phyloP scores from a whole-genome alignment of 352 stramenopile genomes.

The Phytophthora foliorum region DNA sequence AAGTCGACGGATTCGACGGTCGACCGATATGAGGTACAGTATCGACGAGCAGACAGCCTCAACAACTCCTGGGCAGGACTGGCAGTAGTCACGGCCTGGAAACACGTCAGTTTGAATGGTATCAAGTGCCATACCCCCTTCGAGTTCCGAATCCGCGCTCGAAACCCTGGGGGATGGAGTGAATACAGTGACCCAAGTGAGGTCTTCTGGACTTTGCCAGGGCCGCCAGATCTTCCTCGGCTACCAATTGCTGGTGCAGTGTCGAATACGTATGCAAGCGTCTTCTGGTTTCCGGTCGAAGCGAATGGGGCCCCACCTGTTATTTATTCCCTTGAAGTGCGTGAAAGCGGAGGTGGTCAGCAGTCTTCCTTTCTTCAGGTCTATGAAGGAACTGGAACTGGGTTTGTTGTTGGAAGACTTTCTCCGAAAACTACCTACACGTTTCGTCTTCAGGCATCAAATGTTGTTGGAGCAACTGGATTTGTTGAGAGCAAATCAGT shows the following conservation, averaged over 20 bases:
- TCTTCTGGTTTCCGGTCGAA: conserved; percentile 74
- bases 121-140: conserved; percentile 62
- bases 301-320: conserved; percentile 69
- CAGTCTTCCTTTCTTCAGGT: conserved; percentile 51
- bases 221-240: conserved; percentile 49
- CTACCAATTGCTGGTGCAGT: conserved; percentile 63
- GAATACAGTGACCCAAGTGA: conserved; percentile 64
- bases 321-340: conserved; percentile 70
- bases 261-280: conserved; percentile 75
- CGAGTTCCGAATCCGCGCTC: conserved; percentile 68
- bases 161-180: conserved; percentile 78
- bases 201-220: conserved; percentile 70
- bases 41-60: conserved; percentile 52
- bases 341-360: conserved; percentile 40
- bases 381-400: conserved; percentile 74
- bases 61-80: conserved; percentile 65
- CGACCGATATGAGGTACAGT: conserved; percentile 83
- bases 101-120: conserved; percentile 52
- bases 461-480: conserved; percentile 62
- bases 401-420: conserved; percentile 65
- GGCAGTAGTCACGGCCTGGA: conserved; percentile 40
- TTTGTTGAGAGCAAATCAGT: conserved; percentile 76
- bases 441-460: conserved; percentile 79
- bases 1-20: conserved; percentile 67
- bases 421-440: conserved; percentile 59